A percentile compares a stretch with the other conserved stretches of the same genome.
Evolutionary conservation across 208 protist species (phyloP).

Genomic region (Trypanosoma melophagium): DNA sequence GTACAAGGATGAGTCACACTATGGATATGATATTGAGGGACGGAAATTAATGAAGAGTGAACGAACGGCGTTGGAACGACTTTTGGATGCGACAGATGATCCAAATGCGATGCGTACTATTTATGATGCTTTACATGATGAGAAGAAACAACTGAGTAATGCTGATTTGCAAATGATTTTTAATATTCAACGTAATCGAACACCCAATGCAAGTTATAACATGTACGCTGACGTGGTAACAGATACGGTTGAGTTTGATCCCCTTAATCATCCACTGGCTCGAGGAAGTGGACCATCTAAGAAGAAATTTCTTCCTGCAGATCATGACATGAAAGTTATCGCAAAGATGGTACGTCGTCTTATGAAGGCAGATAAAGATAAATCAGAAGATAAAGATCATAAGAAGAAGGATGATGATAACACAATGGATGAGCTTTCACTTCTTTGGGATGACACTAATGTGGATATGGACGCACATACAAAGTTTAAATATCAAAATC

Average conservation of each 20-base stretch:
- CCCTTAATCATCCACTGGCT: conserved; percentile 91
- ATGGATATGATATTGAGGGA: conserved; percentile 92
- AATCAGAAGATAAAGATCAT: conserved; percentile 28
- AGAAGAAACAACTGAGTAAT: conserved; percentile 88
- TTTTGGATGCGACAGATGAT: conserved; percentile 92
- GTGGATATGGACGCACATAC: conserved; percentile 88
- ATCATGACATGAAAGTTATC: conserved; percentile 91
- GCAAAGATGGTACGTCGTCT: conserved; percentile 88
- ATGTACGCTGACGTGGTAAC: conserved; percentile 87
- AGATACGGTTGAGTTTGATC: conserved; percentile 87
- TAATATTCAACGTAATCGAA: conserved; percentile 92
- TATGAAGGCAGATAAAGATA: conserved; percentile 31
- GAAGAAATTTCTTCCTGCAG: conserved; percentile 75
- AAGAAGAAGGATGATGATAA: conserved; percentile 32
- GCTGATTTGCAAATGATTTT: conserved; percentile 92
- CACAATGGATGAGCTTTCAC: conserved; percentile 35
- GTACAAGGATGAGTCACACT: conserved; percentile 94
- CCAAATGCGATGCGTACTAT: conserved; percentile 91
- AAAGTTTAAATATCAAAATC: conserved; percentile 88
- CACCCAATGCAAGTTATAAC: conserved; percentile 82
- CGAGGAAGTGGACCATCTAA: conserved; percentile 82
- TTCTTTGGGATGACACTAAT: conserved; percentile 84
- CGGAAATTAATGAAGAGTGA: conserved; percentile 89
- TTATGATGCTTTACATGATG: conserved; percentile 88
- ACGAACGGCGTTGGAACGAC: conserved; percentile 82